Evolutionary conservation across 108 stramenopile genomes (phyloP).

Genomic region (Asterionellopsis glacialis): DNA sequence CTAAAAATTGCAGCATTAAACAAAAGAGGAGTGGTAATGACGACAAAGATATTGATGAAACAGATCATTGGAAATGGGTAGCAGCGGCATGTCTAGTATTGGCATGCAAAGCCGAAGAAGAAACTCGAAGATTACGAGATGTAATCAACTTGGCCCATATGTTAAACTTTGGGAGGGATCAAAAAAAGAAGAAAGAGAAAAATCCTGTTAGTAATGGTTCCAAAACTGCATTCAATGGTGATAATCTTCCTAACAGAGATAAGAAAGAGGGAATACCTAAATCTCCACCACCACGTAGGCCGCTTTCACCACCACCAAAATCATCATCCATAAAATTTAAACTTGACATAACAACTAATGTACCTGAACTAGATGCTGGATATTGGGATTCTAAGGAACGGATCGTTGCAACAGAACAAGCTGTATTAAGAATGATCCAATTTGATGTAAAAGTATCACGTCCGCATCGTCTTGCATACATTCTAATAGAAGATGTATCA

Average conservation of each 20-base stretch:
- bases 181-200: background rate
- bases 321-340: too few relatives aligned
- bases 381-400: conserved; percentile 72
- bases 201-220: too few relatives aligned
- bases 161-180: conserved; percentile 18
- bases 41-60: too few relatives aligned
- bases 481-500: conserved; percentile 1
- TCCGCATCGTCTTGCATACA: conserved; percentile 65
- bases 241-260: conserved; percentile 4
- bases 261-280: background rate
- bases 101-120: conserved; percentile 73
- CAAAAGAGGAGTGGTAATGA: too few relatives aligned
- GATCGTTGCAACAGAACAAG: conserved; percentile 69
- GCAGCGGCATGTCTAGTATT: conserved; percentile 65
- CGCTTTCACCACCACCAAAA: too few relatives aligned
- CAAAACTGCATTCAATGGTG: too few relatives aligned
- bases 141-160: conserved; percentile 61
- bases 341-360: too few relatives aligned
- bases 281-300: too few relatives aligned
- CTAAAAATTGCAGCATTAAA: too few relatives aligned
- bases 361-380: conserved; percentile 27
- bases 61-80: conserved; percentile 12
- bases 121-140: conserved; percentile 74
- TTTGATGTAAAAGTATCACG: conserved; percentile 70
- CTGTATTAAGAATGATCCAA: conserved; percentile 60